These are phyloP conservation scores for Nothophoma quercina DNA, from an alignment of 2,329 filamentous ascomycete species.

Conservation along the genomic window DNA sequence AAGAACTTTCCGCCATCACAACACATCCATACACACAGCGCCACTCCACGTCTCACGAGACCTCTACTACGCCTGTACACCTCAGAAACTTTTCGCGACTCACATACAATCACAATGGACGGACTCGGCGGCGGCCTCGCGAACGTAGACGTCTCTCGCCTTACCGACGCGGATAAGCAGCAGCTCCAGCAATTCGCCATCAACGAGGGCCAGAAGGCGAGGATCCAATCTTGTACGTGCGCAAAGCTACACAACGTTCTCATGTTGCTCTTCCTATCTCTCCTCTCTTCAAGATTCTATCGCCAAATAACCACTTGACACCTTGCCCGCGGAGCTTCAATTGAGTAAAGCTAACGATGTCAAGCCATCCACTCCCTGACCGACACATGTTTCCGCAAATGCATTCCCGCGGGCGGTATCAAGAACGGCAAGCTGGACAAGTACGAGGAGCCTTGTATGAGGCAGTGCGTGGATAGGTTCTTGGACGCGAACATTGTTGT, in stretches of 20 bases:
- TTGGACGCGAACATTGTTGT: conserved; percentile 87
- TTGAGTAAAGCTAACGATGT: too few species aligned
- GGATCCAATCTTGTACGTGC: conserved; percentile 61
- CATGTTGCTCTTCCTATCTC: too few species aligned
- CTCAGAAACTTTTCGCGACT: neutral
- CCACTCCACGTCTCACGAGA: neutral
- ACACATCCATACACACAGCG: neutral
- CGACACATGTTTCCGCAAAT: conserved; percentile 94
- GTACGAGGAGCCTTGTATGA: conserved; percentile 81
- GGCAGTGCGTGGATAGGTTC: conserved; percentile 94
- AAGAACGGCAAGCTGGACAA: conserved; percentile 75
- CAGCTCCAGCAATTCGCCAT: conserved; percentile 87
- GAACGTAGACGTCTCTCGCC: conserved; percentile 73
- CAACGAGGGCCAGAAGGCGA: conserved; percentile 86
- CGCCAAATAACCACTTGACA: too few species aligned
- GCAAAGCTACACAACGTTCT: too few species aligned
- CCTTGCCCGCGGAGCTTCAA: too few species aligned
- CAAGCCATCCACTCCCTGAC: conserved; percentile 70
- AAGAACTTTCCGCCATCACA: conserved; percentile 22
- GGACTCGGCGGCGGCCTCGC: conserved; percentile 51
- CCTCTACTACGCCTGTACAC: too few species aligned
- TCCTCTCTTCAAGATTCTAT: too few species aligned
- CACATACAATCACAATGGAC: conserved; percentile 35
- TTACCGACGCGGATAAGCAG: conserved; percentile 82
- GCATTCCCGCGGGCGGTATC: conserved; percentile 76